Evolutionary conservation across 345 rosid species (phyloP), one percentile per base, ranked within the genome.

Genomic region (Populus davidiana): DNA sequence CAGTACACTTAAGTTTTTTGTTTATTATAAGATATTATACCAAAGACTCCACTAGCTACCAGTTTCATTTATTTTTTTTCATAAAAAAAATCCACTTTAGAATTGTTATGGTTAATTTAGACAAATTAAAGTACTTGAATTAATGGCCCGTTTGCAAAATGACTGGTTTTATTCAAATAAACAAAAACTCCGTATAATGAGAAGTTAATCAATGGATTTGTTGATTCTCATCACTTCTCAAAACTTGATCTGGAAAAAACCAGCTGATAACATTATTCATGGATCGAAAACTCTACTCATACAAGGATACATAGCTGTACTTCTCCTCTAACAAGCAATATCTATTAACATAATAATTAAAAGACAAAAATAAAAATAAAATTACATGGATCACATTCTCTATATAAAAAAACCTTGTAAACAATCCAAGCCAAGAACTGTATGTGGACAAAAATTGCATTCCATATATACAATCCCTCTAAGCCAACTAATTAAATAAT

Each of bases 361-460:
- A 23, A n/a, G 8, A 21, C 13, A 8, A 4, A 25, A 17, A 50
- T 8, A 10, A 11, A 43, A 2, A 4, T 4, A 63, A 5, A 47
- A 6, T 73, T 73, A 73, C 75, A 77, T 16, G 75, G 70, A 61
- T 67, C 71, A 73, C 41, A 62, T 47, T 72, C 64, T 50, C 2
- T 67, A 20, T 21, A 21, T 27, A 18, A 20, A 13, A 33, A 71
- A 12, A 25, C 9, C 0, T 41, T 50, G 35, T 50, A 54, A 44
- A 31, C 41, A 65, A 67, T 80, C 78, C 78, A 69, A 79, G 73
- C 68, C 77, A 75, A 67, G 62, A 18, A 76, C 31, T 49, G 13
- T n/a, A 14, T 64, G 36, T 18, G 41, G 70, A 21, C 81, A 73
- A 81, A 81, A 78, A 62, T 76, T 77, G 36, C 76, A 74, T 35